phyloP scores from a whole-genome alignment of 1,284 basidiomycete genomes.

The Ceratobasidium sp. region DNA sequence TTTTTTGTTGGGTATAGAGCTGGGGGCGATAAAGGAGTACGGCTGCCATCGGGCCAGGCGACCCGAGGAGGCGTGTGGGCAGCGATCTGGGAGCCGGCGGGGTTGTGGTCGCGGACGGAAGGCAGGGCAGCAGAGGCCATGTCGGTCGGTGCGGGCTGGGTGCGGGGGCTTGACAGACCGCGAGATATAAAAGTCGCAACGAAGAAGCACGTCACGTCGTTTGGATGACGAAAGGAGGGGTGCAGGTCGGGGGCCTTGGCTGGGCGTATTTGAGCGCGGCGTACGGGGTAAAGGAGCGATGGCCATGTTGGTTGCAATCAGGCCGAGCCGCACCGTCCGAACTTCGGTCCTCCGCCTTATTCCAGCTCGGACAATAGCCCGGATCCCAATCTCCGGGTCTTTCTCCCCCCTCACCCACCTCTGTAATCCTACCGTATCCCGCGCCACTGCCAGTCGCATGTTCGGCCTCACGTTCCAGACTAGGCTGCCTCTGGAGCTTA shows the following conservation, averaged over 20 bases:
- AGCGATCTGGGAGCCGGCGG: slow-evolving; percentile 16
- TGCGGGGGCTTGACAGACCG: too few relatives aligned
- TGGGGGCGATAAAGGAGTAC: slow-evolving; percentile 11
- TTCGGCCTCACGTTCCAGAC: not conserved
- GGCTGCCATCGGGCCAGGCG: slow-evolving; percentile 31
- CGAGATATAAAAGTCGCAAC: too few relatives aligned
- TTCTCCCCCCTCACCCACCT: too few relatives aligned
- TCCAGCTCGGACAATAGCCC: slow-evolving; percentile 31
- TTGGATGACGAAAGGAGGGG: slow-evolving; percentile 33
- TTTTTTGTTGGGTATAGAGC: slow-evolving; percentile 32
- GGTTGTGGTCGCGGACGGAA: slow-evolving; percentile 2
- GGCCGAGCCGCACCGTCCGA: slow-evolving; percentile 16
- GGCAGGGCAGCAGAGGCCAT: slow-evolving; percentile 9
- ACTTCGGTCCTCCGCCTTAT: slow-evolving; percentile 20
- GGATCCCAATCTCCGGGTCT: slow-evolving; percentile 1
- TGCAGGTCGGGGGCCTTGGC: not conserved
- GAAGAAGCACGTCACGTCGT: slow-evolving; percentile 1
- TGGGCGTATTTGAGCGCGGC: slow-evolving; percentile 22
- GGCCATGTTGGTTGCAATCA: slow-evolving; percentile 23
- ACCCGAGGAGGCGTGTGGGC: not conserved
- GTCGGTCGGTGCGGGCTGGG: not conserved
- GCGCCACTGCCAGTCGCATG: not conserved
- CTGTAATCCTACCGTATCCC: not conserved
- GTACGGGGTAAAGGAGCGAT: not conserved
- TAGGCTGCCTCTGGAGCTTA: not conserved